These are phyloP conservation scores for Cercospora sp. DNA, from an alignment of 2,329 filamentous ascomycete species.

Conservation along the genomic window DNA sequence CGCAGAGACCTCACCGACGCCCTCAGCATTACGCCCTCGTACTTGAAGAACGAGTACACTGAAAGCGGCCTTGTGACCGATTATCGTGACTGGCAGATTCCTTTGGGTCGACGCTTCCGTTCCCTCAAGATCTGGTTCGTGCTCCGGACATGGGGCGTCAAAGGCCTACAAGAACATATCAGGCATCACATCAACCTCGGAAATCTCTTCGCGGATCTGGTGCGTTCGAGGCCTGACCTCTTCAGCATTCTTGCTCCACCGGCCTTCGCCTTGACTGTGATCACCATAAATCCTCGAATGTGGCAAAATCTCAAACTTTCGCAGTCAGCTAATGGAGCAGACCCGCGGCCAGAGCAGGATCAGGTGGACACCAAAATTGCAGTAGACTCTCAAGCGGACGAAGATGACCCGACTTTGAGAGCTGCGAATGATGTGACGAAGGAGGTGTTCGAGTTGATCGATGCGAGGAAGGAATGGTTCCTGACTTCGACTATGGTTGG, in stretches of 20 bases:
- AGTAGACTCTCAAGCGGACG: constrained; percentile 16
- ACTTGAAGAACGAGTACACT: constrained; percentile 78
- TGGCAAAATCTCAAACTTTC: constrained; percentile 32
- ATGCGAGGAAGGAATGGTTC: constrained; percentile 74
- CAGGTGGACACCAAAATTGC: constrained; percentile 24
- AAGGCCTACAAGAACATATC: constrained; percentile 73
- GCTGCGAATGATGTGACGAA: constrained; percentile 69
- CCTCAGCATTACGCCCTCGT: constrained; percentile 75
- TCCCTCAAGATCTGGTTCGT: constrained; percentile 96
- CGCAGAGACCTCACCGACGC: constrained; percentile 76
- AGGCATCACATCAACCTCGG: constrained; percentile 67
- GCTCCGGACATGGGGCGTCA: constrained; percentile 75
- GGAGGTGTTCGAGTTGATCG: constrained; percentile 72
- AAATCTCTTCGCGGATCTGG: constrained; percentile 65
- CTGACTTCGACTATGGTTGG: constrained; percentile 75
- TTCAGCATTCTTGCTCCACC: constrained; percentile 76
- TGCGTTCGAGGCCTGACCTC: constrained; percentile 63
- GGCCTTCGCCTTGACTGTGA: constrained; percentile 75
- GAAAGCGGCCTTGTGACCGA: constrained; percentile 85
- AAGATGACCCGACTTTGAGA: constrained; percentile 47
- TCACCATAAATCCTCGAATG: constrained; percentile 59
- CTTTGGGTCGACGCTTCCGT: constrained; percentile 83
- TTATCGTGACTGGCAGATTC: constrained; percentile 97
- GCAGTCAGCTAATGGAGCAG: constrained; percentile 33
- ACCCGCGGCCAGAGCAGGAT: constrained; percentile 36